Conservation (phyloP, 352 stramenopile species). For the Phytophthora litchii region DNA sequence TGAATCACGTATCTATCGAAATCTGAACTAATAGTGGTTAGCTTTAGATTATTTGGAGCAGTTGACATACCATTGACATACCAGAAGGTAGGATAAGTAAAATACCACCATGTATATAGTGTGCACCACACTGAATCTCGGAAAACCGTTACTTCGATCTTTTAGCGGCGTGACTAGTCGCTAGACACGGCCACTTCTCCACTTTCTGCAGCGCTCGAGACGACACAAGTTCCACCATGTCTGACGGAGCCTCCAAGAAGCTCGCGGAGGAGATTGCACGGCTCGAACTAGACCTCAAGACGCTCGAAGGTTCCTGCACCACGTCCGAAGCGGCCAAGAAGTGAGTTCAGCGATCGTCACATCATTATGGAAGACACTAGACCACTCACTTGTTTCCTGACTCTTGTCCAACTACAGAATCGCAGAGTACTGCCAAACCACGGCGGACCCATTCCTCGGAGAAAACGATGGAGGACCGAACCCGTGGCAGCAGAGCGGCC, state of each 20-base stretch:
- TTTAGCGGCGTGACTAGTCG: too few relatives aligned
- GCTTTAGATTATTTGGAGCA: too few relatives aligned
- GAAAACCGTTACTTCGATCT: too few relatives aligned
- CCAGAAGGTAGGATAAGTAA: too few relatives aligned
- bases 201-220: neutral
- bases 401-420: slow-evolving; percentile 41
- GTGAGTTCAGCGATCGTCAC: slow-evolving; percentile 31
- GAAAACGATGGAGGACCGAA: slow-evolving; percentile 73
- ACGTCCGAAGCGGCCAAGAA: slow-evolving; percentile 84
- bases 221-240: slow-evolving; percentile 29
- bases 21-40: too few relatives aligned
- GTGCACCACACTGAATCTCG: too few relatives aligned
- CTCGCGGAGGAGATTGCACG: slow-evolving; percentile 79
- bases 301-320: slow-evolving; percentile 74
- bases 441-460: slow-evolving; percentile 72
- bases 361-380: too few relatives aligned
- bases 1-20: too few relatives aligned
- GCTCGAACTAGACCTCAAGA: slow-evolving; percentile 82
- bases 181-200: neutral
- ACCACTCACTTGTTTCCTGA: slow-evolving; percentile 1
- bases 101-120: too few relatives aligned
- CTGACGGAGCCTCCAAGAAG: slow-evolving; percentile 79
- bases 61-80: too few relatives aligned
- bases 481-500: slow-evolving; percentile 71
- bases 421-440: slow-evolving; percentile 76